Conservation (phyloP, 2,329 filamentous ascomycete species). For the Penicillium sp. region DNA sequence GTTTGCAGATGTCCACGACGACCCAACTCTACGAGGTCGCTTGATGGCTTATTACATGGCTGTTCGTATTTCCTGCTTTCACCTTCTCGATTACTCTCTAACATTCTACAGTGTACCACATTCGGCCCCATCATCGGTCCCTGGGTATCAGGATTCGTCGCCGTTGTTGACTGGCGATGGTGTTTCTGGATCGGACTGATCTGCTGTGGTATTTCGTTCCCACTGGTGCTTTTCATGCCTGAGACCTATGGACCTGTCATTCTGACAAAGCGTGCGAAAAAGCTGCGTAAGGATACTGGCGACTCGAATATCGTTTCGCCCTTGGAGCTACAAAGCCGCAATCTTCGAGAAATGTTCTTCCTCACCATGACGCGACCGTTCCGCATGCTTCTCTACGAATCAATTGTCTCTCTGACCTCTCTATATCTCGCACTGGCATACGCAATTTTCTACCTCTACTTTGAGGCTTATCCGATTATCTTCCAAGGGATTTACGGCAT, state of each 20-base stretch:
- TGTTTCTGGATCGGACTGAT: slow-evolving; percentile 62
- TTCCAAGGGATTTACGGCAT: slow-evolving; percentile 50
- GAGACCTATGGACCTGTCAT: slow-evolving; percentile 61
- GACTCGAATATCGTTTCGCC: slow-evolving; percentile 54
- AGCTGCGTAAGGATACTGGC: slow-evolving; percentile 56
- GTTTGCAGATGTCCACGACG: slow-evolving; percentile 47
- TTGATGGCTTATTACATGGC: slow-evolving; percentile 44
- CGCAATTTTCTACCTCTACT: slow-evolving; percentile 66
- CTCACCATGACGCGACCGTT: slow-evolving; percentile 67
- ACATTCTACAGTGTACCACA: slow-evolving; percentile 29
- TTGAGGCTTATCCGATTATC: slow-evolving; percentile 68
- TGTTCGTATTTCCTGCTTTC: slow-evolving; percentile 18
- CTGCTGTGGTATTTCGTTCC: slow-evolving; percentile 52
- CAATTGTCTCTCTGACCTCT: slow-evolving; percentile 66
- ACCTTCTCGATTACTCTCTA: not conserved
- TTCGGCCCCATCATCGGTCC: slow-evolving; percentile 44
- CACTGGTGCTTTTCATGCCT: slow-evolving; percentile 57
- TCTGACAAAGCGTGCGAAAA: slow-evolving; percentile 54
- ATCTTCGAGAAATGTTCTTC: slow-evolving; percentile 42
- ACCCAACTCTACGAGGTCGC: slow-evolving; percentile 41
- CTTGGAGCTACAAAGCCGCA: slow-evolving; percentile 59
- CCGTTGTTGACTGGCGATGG: slow-evolving; percentile 45
- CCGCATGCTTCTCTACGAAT: slow-evolving; percentile 66
- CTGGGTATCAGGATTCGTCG: slow-evolving; percentile 45
- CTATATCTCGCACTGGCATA: slow-evolving; percentile 68